These are phyloP conservation scores for Teratosphaeriaceae sp. DNA, from an alignment of 2,329 filamentous ascomycete genomes.

Conservation along the genomic window DNA sequence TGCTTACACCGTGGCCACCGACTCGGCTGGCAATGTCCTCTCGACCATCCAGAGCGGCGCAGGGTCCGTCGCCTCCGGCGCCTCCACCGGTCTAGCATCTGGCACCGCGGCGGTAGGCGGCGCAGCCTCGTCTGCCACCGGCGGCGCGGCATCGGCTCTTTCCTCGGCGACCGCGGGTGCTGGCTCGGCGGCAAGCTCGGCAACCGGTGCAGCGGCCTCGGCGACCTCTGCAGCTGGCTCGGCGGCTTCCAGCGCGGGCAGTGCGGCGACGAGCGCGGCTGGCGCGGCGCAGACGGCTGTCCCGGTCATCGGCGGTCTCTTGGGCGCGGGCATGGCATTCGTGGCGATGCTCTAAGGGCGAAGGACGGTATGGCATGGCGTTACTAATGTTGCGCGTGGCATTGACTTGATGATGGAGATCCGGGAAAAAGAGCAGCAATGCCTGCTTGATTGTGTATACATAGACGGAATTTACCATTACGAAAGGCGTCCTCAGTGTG, in stretches of 20 bases:
- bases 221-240: neutral
- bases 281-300: constrained; percentile 18
- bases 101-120: neutral
- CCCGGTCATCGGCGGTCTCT: constrained; percentile 21
- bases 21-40: neutral
- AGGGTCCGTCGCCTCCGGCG: neutral
- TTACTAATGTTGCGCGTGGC: too few relatives aligned
- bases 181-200: constrained; percentile 1
- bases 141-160: constrained; percentile 9
- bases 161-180: constrained; percentile 1
- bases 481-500: too few relatives aligned
- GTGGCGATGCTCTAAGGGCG: constrained; percentile 21
- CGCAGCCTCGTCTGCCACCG: constrained; percentile 9
- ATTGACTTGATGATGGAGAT: too few relatives aligned
- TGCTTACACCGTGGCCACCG: constrained; percentile 5
- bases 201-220: constrained; percentile 5
- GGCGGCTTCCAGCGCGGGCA: neutral
- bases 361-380: neutral
- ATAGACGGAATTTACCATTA: too few relatives aligned
- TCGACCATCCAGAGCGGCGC: constrained; percentile 1
- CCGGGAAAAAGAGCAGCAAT: too few relatives aligned
- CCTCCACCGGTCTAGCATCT: neutral
- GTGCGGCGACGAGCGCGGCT: constrained; percentile 4
- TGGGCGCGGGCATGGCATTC: constrained; percentile 26
- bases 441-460: too few relatives aligned